Conservation (phyloP, 306 rosid species). For the Arachis stenosperma region DNA sequence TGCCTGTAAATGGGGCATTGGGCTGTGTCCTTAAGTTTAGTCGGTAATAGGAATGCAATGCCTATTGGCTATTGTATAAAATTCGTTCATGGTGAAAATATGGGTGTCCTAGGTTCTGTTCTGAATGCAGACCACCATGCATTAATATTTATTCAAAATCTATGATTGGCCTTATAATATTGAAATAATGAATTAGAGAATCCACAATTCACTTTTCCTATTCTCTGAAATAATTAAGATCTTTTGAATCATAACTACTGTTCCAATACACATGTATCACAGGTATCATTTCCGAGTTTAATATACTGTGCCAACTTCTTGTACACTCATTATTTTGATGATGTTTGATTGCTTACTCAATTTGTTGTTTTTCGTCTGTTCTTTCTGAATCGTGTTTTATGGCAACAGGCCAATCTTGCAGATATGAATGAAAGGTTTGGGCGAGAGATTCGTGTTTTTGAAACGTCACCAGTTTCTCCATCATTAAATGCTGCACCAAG, state of each 20-base stretch:
- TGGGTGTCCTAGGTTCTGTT: constrained; percentile 1
- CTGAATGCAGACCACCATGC: not conserved
- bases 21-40: not conserved
- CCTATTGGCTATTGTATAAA: constrained; percentile 24
- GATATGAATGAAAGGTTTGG: constrained; percentile 67
- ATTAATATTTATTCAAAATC: not conserved
- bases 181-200: not conserved
- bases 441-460: constrained; percentile 75
- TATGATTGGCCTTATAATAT: not conserved
- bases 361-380: not conserved
- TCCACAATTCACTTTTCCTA: not conserved
- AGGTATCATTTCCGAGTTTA: constrained; percentile 2
- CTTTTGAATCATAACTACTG: not conserved
- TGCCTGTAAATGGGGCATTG: not conserved
- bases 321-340: constrained; percentile 5
- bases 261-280: constrained; percentile 2
- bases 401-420: constrained; percentile 59
- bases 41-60: not conserved
- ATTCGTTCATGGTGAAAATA: not conserved
- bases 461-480: constrained; percentile 58
- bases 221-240: not conserved
- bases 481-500: constrained; percentile 46
- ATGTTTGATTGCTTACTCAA: constrained; percentile 16
- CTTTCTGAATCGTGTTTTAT: constrained; percentile 14
- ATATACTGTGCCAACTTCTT: constrained; percentile 1